phyloP scores from a whole-genome alignment of 2,329 filamentous ascomycete genomes.

The Aureobasidium sp. region DNA sequence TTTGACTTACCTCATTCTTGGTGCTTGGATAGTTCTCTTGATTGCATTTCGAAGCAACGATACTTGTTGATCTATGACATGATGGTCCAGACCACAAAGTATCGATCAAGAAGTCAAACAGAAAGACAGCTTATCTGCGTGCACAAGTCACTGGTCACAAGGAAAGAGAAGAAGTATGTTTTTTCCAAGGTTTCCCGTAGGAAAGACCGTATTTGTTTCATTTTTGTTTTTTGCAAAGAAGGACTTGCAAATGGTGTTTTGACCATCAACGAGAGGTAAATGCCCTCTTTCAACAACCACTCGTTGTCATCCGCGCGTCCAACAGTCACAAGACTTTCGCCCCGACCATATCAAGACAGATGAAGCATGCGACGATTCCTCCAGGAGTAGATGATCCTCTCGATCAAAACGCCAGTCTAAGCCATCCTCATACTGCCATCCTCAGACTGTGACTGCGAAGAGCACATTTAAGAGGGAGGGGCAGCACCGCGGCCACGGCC shows the following conservation, averaged over 20 bases:
- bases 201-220: conserved; percentile 1
- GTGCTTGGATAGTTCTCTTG: too few relatives aligned
- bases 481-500: conserved; percentile 79
- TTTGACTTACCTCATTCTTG: too few relatives aligned
- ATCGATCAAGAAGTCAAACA: neutral
- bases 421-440: neutral
- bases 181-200: conserved; percentile 4
- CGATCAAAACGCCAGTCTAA: neutral
- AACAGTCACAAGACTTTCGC: neutral
- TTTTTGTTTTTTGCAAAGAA: conserved; percentile 8
- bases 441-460: neutral
- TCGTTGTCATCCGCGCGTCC: neutral
- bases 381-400: neutral
- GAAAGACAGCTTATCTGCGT: neutral
- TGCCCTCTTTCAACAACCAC: neutral
- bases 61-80: too few relatives aligned
- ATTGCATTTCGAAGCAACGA: too few relatives aligned
- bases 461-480: conserved; percentile 29
- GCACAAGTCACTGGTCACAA: neutral
- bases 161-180: neutral
- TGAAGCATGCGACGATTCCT: neutral
- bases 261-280: neutral
- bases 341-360: conserved; percentile 4
- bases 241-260: neutral
- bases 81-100: too few relatives aligned